Evolutionary conservation across 169 alveolate genomes (phyloP).

Genomic region (Cryptosporidium sp.): DNA sequence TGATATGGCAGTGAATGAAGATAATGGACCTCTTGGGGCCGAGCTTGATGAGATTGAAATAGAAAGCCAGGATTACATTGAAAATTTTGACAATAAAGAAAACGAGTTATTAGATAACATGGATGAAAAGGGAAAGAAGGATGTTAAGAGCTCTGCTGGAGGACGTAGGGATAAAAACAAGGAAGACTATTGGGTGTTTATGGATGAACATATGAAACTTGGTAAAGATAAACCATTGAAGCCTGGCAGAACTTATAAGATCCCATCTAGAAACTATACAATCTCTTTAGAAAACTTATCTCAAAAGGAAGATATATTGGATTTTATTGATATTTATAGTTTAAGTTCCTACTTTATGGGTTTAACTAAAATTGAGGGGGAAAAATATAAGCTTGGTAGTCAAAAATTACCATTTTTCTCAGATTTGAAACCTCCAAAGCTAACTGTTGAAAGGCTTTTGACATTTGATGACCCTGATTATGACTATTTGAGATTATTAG

Average conservation of each 20-base stretch:
- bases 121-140: background rate
- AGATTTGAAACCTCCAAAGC: slow-evolving; percentile 58
- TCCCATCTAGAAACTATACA: slow-evolving; percentile 48
- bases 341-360: slow-evolving; percentile 53
- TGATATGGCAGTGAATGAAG: background rate
- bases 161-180: background rate
- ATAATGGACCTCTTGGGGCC: background rate
- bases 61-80: slow-evolving; percentile 4
- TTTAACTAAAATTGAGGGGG: slow-evolving; percentile 18
- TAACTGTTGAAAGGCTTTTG: slow-evolving; percentile 14
- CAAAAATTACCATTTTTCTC: slow-evolving; percentile 34
- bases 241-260: slow-evolving; percentile 29
- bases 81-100: background rate
- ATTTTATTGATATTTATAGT: slow-evolving; percentile 32
- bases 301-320: slow-evolving; percentile 17
- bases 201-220: slow-evolving; percentile 65
- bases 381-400: background rate
- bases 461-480: background rate
- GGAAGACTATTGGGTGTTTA: slow-evolving; percentile 29
- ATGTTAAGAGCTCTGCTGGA: background rate
- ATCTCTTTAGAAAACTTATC: slow-evolving; percentile 14
- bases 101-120: background rate
- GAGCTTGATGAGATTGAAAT: slow-evolving; percentile 1
- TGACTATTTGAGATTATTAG: slow-evolving; percentile 28
- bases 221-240: slow-evolving; percentile 62